Evolutionary conservation across 1,139 yeast genomes (phyloP).

Genomic region (Sporopachydermia cereana): DNA sequence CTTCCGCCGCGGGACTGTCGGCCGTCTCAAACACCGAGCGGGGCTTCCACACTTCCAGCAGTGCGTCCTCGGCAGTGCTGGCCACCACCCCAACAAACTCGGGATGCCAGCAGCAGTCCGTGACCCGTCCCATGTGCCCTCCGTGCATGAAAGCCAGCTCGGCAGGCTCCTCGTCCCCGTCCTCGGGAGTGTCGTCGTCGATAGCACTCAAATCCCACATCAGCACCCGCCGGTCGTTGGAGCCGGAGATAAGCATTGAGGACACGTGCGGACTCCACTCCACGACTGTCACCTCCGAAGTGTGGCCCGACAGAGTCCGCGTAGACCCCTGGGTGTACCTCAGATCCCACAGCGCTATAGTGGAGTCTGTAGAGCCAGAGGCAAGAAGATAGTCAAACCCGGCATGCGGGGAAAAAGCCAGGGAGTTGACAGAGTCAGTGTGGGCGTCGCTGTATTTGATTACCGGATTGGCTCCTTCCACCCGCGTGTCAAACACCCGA

Average conservation of each 20-base stretch:
- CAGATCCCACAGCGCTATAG: constrained; percentile 56
- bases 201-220: constrained; percentile 49
- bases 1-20: neutral
- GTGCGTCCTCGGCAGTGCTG: constrained; percentile 80
- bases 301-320: constrained; percentile 35
- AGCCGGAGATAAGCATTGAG: constrained; percentile 57
- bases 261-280: constrained; percentile 67
- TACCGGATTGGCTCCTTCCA: constrained; percentile 14
- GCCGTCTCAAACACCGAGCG: constrained; percentile 6
- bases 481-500: constrained; percentile 55
- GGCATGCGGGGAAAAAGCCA: constrained; percentile 45
- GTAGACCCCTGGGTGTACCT: constrained; percentile 31
- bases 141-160: constrained; percentile 63
- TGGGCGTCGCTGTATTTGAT: constrained; percentile 26
- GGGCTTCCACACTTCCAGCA: constrained; percentile 79
- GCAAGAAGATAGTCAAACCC: constrained; percentile 43
- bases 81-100: constrained; percentile 70
- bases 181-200: constrained; percentile 29
- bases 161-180: constrained; percentile 25
- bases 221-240: constrained; percentile 59
- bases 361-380: constrained; percentile 59
- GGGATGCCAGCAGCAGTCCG: constrained; percentile 81
- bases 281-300: constrained; percentile 51
- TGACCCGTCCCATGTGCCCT: constrained; percentile 84
- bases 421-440: constrained; percentile 44